Conservation (phyloP, 1,139 yeast species). For the Hansenula sp. region DNA sequence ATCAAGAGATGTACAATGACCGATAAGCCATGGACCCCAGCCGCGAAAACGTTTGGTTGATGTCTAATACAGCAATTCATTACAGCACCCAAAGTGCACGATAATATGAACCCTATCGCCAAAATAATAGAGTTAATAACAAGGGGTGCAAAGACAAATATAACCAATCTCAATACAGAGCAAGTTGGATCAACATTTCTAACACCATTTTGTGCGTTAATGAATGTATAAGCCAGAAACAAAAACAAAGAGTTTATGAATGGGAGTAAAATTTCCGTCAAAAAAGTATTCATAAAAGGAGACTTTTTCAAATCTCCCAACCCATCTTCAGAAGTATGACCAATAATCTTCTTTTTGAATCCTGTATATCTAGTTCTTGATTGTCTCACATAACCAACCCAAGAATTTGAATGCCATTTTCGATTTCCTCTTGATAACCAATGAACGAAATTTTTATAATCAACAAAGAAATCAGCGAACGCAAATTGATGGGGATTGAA, state of each 20-base stretch:
- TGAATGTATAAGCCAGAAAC: slow-evolving; percentile 60
- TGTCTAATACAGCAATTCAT: slow-evolving; percentile 37
- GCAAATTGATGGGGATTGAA: slow-evolving; percentile 88
- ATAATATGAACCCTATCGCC: slow-evolving; percentile 39
- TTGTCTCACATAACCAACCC: slow-evolving; percentile 54
- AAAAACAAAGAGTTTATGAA: slow-evolving; percentile 37
- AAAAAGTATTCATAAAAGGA: slow-evolving; percentile 43
- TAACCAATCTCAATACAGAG: slow-evolving; percentile 46
- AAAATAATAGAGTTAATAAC: slow-evolving; percentile 41
- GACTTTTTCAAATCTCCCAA: slow-evolving; percentile 35
- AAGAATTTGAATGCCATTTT: slow-evolving; percentile 45
- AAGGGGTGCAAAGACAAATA: slow-evolving; percentile 54
- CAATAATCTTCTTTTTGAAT: slow-evolving; percentile 41
- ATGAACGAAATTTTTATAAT: slow-evolving; percentile 57
- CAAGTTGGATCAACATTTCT: slow-evolving; percentile 42
- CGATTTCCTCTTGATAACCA: slow-evolving; percentile 73
- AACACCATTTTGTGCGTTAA: slow-evolving; percentile 70
- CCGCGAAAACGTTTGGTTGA: slow-evolving; percentile 37
- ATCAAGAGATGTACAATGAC: slow-evolving; percentile 48
- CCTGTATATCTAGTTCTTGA: slow-evolving; percentile 67
- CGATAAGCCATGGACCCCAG: slow-evolving; percentile 46
- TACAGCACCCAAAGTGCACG: slow-evolving; percentile 46
- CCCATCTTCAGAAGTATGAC: slow-evolving; percentile 29
- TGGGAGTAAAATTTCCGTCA: slow-evolving; percentile 53
- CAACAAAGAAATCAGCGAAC: slow-evolving; percentile 64